phyloP scores from a whole-genome alignment of 495 filamentous ascomycete species.

The Pseudomonodictys pantanalensis region DNA sequence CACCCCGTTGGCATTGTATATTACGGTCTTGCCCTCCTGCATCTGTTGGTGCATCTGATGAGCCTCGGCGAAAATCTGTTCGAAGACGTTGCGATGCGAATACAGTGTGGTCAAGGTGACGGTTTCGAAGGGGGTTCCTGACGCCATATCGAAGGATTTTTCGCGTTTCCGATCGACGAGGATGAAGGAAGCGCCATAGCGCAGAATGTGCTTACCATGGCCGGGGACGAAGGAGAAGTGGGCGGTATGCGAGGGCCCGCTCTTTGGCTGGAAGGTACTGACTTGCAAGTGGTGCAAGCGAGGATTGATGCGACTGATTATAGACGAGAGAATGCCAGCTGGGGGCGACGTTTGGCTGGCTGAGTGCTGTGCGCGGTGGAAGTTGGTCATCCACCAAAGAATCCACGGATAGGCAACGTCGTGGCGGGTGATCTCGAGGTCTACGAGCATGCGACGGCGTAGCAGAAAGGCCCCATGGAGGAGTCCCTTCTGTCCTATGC shows the following conservation, averaged over 20 bases:
- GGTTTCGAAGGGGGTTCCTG: slow-evolving; percentile 86
- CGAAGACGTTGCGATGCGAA: slow-evolving; percentile 78
- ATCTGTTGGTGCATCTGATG: slow-evolving; percentile 70
- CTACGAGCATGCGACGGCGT: slow-evolving; percentile 82
- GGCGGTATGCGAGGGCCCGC: slow-evolving; percentile 69
- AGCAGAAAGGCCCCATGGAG: slow-evolving; percentile 67
- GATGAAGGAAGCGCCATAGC: slow-evolving; percentile 81
- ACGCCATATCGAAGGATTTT: slow-evolving; percentile 66
- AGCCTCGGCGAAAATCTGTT: slow-evolving; percentile 80
- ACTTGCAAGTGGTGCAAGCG: slow-evolving; percentile 66
- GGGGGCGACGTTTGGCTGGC: slow-evolving; percentile 38
- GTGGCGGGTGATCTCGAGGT: slow-evolving; percentile 89
- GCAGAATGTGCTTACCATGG: slow-evolving; percentile 79
- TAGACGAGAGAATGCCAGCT: slow-evolving; percentile 49
- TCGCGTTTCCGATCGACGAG: slow-evolving; percentile 81
- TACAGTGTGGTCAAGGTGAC: slow-evolving; percentile 90
- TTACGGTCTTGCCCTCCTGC: slow-evolving; percentile 89
- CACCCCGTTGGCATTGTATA: slow-evolving; percentile 80
- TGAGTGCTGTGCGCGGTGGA: slow-evolving; percentile 58
- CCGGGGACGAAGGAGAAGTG: slow-evolving; percentile 88
- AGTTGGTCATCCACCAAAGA: slow-evolving; percentile 86
- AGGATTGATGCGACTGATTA: slow-evolving; percentile 59
- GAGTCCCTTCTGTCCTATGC: slow-evolving; percentile 69
- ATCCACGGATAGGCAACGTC: slow-evolving; percentile 95
- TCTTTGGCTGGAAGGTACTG: slow-evolving; percentile 60